A percentile compares a stretch with the other conserved stretches of the same genome.
Evolutionary conservation across 768 basidiomycete genomes (phyloP).

Genomic region (Xerocomellus chrysenteron): DNA sequence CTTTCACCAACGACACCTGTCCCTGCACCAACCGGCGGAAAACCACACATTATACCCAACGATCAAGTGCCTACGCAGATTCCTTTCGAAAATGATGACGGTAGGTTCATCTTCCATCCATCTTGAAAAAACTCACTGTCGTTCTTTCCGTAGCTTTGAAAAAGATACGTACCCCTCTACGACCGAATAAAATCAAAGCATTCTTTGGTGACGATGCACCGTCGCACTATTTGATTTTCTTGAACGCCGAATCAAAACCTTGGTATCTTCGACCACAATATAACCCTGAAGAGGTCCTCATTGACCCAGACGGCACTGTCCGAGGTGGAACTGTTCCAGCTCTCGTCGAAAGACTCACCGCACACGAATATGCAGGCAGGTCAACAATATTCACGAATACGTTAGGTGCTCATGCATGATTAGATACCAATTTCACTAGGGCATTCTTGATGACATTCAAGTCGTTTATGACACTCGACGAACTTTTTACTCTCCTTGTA

Average conservation of each 20-base stretch:
- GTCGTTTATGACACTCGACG: conserved; percentile 56
- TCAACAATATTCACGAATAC: background rate
- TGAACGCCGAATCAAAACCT: conserved; percentile 45
- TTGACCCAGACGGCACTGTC: conserved; percentile 62
- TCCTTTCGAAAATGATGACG: conserved; percentile 19
- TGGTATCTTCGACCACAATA: conserved; percentile 63
- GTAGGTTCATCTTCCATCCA: background rate
- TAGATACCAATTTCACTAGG: conserved; percentile 54
- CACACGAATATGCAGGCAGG: conserved; percentile 60
- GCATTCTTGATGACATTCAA: conserved; percentile 72
- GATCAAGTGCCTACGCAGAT: background rate
- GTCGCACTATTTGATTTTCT: conserved; percentile 38
- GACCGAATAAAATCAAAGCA: conserved; percentile 44
- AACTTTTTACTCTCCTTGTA: conserved; percentile 54
- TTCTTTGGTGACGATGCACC: conserved; percentile 55
- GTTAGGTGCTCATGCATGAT: conserved; percentile 1
- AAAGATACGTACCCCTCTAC: conserved; percentile 15
- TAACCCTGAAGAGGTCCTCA: conserved; percentile 53
- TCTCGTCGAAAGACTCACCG: conserved; percentile 63
- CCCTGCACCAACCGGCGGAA: conserved; percentile 13
- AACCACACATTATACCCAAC: background rate
- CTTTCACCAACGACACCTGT: background rate
- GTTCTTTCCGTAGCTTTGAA: conserved; percentile 13
- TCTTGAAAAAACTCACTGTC: background rate
- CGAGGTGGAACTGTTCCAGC: conserved; percentile 61